Evolutionary conservation across 78 protist genomes (phyloP), one percentile per base, ranked within the genome.

Genomic region (Anaeramoeba ignava): DNA sequence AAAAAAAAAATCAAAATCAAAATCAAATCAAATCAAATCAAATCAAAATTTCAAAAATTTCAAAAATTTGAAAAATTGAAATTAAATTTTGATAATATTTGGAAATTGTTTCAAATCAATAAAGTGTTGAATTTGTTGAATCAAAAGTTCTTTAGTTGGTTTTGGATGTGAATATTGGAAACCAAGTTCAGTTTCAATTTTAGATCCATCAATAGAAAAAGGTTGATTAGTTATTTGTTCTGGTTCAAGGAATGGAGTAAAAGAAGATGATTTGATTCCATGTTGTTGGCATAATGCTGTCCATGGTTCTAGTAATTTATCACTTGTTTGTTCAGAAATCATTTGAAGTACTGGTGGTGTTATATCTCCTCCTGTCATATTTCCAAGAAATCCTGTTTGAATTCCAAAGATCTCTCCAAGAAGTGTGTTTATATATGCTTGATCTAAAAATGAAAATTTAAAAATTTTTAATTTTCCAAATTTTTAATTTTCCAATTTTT

Each of bases 241-340:
- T 82, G 89, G 83, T 89, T 93, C 95, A 78, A 95, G 88, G 85
- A 87, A 94, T 40, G 97, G 96, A 40, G 95, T 90, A 81, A 95
- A 91, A 41, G 96, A 97, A 27, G 97, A 89, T 54, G 73, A 54
- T 8, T 27, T 8, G 73, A 54, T 54, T 8, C 73, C 73, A 54
- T 54, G 73, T 27, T 54, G 54, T 83, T 85, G 85, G 86, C 93
- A 91, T 73, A 96, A 84, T 33, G 91, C 94, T 33, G 91, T 67
- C 98, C 98, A 96, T 39, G 96, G 96, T 87, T 88, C 67, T 83
- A 94, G 87, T 86, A 94, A 97, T 90, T 87, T 92, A 39, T 94
- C 94, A 85, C 94, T 96, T 87, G 84, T 90, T 8, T 84, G 86
- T 67, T 90, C 95, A 27, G 90, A 82, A 33, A 84, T 81, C 34